These are phyloP conservation scores for Elongisporangium undulatum DNA, from an alignment of 352 stramenopile species.

Conservation along the genomic window DNA sequence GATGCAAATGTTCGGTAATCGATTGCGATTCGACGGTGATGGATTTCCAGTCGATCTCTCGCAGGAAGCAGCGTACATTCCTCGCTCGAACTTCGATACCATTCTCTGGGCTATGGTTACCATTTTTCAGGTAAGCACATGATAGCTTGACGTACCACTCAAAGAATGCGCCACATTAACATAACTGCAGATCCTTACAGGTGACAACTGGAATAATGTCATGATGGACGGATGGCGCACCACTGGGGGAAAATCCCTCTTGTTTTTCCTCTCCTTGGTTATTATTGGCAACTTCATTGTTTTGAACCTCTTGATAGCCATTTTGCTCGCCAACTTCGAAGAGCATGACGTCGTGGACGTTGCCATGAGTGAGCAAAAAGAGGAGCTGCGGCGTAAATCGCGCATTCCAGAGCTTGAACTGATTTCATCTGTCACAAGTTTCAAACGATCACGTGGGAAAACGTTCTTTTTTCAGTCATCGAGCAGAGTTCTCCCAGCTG, in stretches of 20 bases:
- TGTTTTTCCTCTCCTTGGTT: constrained; percentile 85
- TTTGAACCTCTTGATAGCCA: constrained; percentile 91
- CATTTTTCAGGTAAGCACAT: constrained; percentile 40
- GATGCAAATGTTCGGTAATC: constrained; percentile 92
- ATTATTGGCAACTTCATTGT: constrained; percentile 89
- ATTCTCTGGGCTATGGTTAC: constrained; percentile 66
- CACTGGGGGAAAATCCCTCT: constrained; percentile 28
- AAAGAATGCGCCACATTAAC: constrained; percentile 5
- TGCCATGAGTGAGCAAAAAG: constrained; percentile 17
- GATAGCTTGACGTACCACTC: neutral
- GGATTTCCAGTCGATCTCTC: constrained; percentile 33
- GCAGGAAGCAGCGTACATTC: constrained; percentile 23
- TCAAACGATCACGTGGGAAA: neutral
- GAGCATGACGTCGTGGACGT: constrained; percentile 35
- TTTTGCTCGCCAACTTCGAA: constrained; percentile 88
- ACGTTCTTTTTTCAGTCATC: neutral
- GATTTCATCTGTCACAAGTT: neutral
- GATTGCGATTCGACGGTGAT: constrained; percentile 80
- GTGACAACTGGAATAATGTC: constrained; percentile 91
- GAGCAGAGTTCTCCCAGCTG: neutral
- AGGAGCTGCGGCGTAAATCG: constrained; percentile 31
- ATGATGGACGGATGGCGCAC: constrained; percentile 85
- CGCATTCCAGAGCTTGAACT: constrained; percentile 8
- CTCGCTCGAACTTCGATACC: constrained; percentile 66
- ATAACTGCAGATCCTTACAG: constrained; percentile 76